A percentile compares a stretch with the other conserved stretches of the same genome.
Evolutionary conservation across 371 early-diverging fungal genomes (phyloP).

Genomic region (Mortierella sp.): DNA sequence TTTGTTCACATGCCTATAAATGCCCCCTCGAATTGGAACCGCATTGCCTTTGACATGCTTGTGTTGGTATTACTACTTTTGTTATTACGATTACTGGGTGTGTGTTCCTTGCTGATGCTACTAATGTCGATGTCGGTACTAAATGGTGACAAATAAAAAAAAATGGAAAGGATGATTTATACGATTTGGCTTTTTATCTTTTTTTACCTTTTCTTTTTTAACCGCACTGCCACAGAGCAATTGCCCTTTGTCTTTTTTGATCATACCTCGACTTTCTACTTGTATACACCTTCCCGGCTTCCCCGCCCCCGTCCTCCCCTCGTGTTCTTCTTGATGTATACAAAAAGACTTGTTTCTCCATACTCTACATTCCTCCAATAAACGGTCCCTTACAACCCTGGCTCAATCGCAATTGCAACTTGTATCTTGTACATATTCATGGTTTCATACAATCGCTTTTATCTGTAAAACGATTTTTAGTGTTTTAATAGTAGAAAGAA

Average conservation of each 20-base stretch:
- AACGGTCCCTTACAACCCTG: background rate
- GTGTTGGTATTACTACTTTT: background rate
- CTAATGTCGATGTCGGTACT: background rate
- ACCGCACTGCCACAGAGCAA: conserved; percentile 18
- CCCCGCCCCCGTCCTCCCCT: background rate
- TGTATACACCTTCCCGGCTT: background rate
- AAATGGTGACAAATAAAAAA: background rate
- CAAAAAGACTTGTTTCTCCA: background rate
- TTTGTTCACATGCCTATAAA: conserved; percentile 36
- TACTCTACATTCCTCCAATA: background rate
- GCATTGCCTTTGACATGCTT: conserved; percentile 43
- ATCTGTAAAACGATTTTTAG: background rate
- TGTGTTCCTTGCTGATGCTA: background rate
- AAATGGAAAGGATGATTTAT: background rate
- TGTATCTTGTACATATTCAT: background rate
- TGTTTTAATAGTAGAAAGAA: conserved; percentile 3
- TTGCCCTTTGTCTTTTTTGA: background rate
- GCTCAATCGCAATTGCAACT: background rate
- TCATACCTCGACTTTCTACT: conserved; percentile 6
- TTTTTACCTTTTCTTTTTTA: background rate
- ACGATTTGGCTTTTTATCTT: background rate
- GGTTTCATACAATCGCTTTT: background rate
- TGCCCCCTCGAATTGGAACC: conserved; percentile 44
- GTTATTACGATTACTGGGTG: background rate
- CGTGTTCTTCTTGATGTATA: background rate